Evolutionary conservation across 495 filamentous ascomycete genomes (phyloP).

Genomic region (Cetradonia linearis): DNA sequence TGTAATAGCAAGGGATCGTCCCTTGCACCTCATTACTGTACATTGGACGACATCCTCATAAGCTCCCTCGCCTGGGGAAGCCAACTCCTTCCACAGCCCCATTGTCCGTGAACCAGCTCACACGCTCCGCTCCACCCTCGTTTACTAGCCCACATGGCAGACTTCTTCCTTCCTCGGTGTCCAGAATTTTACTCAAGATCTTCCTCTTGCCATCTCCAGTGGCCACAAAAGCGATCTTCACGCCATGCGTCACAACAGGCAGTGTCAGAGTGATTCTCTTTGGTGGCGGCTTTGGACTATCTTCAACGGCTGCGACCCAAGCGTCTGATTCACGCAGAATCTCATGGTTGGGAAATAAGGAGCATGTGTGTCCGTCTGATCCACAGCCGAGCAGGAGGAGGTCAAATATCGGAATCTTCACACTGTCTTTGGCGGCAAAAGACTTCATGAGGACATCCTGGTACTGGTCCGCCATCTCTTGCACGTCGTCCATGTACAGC

Average conservation of each 20-base stretch:
- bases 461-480: constrained; percentile 89
- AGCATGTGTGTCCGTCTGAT: constrained; percentile 95
- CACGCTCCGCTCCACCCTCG: constrained; percentile 65
- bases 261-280: constrained; percentile 84
- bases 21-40: constrained; percentile 3
- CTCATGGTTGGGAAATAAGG: constrained; percentile 81
- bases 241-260: constrained; percentile 74
- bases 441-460: constrained; percentile 75
- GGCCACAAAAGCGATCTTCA: constrained; percentile 81
- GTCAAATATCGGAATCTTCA: constrained; percentile 90
- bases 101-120: constrained; percentile 89
- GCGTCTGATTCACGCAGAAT: constrained; percentile 79
- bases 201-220: constrained; percentile 84
- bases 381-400: constrained; percentile 85
- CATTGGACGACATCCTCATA: constrained; percentile 27
- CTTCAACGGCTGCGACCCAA: constrained; percentile 83
- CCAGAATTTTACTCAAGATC: constrained; percentile 85
- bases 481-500: constrained; percentile 62
- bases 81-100: constrained; percentile 72
- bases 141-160: constrained; percentile 86
- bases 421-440: constrained; percentile 76
- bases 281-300: constrained; percentile 89
- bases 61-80: constrained; percentile 60
- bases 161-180: constrained; percentile 57
- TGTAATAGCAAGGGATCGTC: not conserved